phyloP scores from a whole-genome alignment of 2,329 filamentous ascomycete species.

The Cladophialophora carrionii region DNA sequence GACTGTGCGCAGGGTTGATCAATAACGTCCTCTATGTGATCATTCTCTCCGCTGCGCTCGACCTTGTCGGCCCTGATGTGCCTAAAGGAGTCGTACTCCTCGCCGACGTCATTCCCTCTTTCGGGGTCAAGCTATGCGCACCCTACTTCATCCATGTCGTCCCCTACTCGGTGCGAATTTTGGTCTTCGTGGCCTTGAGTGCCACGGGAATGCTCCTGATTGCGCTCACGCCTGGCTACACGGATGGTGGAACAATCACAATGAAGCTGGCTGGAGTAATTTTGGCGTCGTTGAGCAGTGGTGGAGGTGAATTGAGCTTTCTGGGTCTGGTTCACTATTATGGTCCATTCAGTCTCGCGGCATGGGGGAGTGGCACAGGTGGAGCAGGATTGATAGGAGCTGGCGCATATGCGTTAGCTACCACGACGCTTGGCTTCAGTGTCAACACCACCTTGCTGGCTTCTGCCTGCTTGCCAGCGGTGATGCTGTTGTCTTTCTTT shows the following conservation, averaged over 20 bases:
- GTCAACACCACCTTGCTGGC: conserved; percentile 75
- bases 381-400: conserved; percentile 86
- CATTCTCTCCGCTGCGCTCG: conserved; percentile 91
- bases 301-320: conserved; percentile 88
- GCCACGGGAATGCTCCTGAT: conserved; percentile 87
- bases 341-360: conserved; percentile 79
- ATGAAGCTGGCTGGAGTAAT: conserved; percentile 81
- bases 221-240: conserved; percentile 71
- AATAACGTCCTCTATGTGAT: conserved; percentile 99
- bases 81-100: conserved; percentile 93
- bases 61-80: conserved; percentile 82
- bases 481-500: conserved; percentile 88
- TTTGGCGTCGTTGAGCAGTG: conserved; percentile 81
- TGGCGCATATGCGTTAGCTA: conserved; percentile 83
- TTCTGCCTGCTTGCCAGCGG: conserved; percentile 74
- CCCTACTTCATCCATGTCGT: conserved; percentile 93
- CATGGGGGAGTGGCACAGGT: conserved; percentile 91
- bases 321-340: conserved; percentile 92
- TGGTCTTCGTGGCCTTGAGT: conserved; percentile 74
- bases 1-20: conserved; percentile 67
- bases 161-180: conserved; percentile 75
- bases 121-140: conserved; percentile 81
- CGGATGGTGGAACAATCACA: conserved; percentile 63
- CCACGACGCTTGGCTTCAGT: conserved; percentile 74
- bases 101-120: conserved; percentile 87